These are phyloP conservation scores for Sophora flavescens DNA, from an alignment of 306 rosid species.

Conservation along the genomic window DNA sequence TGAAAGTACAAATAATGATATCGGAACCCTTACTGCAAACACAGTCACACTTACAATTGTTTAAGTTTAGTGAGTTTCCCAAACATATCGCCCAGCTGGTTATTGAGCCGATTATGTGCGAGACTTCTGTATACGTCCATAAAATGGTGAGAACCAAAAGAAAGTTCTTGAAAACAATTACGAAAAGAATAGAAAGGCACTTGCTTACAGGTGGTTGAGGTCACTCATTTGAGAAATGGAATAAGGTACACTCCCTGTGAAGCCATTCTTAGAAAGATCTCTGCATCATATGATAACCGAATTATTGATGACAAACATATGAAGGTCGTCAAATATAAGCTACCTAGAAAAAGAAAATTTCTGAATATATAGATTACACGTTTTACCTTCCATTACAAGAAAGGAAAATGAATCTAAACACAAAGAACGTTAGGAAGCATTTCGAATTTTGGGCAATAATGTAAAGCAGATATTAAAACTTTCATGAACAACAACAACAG, in stretches of 20 bases:
- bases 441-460: conserved; percentile 1
- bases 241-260: conserved; percentile 74
- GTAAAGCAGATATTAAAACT: not conserved
- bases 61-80: conserved; percentile 71
- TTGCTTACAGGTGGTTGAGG: conserved; percentile 70
- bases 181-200: not conserved
- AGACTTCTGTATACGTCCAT: conserved; percentile 68
- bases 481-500: not conserved
- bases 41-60: conserved; percentile 64
- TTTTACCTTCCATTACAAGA: conserved; percentile 17
- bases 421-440: not conserved
- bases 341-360: not conserved
- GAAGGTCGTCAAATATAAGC: conserved; percentile 22
- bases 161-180: not conserved
- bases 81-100: conserved; percentile 81
- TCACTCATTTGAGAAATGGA: conserved; percentile 78
- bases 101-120: conserved; percentile 73
- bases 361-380: not conserved
- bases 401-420: conserved; percentile 29
- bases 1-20: conserved; percentile 15
- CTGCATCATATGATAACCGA: conserved; percentile 53
- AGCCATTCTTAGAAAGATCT: conserved; percentile 78
- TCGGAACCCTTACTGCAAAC: conserved; percentile 2
- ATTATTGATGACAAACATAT: conserved; percentile 34
- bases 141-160: conserved; percentile 41